Conservation (phyloP, 148 eudicot species). For the Camellia granthamiana region DNA sequence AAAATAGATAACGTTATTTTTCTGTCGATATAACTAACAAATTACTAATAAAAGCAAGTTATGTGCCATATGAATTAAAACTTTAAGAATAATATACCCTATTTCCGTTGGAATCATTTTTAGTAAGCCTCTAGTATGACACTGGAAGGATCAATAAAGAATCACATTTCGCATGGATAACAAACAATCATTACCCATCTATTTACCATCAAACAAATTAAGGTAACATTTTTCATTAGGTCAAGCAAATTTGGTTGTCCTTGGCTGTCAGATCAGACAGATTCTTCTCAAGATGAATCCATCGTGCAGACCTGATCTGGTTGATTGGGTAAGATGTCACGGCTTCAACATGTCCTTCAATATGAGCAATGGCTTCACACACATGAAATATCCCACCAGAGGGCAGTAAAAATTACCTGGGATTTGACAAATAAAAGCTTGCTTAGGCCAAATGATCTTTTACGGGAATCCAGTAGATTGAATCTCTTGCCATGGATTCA, state of each 20-base stretch:
- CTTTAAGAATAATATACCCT: too few species aligned
- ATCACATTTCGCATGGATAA: background rate
- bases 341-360: background rate
- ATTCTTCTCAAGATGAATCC: background rate
- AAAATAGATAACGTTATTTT: too few species aligned
- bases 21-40: too few species aligned
- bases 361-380: background rate
- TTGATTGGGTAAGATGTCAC: background rate
- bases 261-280: background rate
- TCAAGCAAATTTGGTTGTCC: background rate
- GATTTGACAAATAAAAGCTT: background rate
- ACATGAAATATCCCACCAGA: background rate
- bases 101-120: too few species aligned
- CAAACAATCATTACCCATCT: background rate
- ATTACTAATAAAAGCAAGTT: too few species aligned
- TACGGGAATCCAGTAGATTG: background rate
- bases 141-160: background rate
- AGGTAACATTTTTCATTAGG: background rate
- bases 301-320: background rate
- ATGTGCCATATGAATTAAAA: too few species aligned
- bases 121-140: background rate
- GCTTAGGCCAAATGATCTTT: background rate
- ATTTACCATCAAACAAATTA: background rate
- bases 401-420: background rate
- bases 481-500: background rate